Conservation (phyloP, 441 rosid species). For the Syzygium malaccense region DNA sequence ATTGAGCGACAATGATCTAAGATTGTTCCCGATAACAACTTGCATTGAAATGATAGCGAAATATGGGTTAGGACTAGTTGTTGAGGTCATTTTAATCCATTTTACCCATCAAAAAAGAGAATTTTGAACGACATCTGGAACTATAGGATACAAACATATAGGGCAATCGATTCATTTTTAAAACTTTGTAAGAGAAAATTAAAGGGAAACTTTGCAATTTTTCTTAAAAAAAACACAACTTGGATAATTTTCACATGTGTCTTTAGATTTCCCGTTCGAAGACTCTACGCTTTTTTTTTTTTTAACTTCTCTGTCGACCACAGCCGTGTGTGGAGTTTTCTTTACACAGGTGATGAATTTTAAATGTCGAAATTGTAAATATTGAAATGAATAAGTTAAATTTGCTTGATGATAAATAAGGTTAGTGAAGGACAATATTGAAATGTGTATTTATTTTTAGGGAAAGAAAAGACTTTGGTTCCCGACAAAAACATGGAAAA, state of each 20-base stretch:
- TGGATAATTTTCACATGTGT: neutral
- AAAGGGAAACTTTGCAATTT: neutral
- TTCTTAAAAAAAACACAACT: neutral
- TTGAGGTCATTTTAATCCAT: neutral
- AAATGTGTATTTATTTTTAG: neutral
- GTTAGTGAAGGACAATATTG: neutral
- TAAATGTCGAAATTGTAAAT: neutral
- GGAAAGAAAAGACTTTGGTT: neutral
- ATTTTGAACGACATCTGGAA: neutral
- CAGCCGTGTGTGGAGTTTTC: neutral
- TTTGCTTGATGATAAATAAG: neutral
- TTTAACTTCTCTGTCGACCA: neutral
- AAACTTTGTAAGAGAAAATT: neutral
- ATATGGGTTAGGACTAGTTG: neutral
- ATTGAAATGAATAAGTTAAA: neutral
- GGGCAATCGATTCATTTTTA: neutral
- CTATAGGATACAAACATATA: neutral
- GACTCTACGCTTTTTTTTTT: neutral
- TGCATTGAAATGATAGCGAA: neutral
- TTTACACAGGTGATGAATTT: neutral
- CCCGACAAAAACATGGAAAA: neutral
- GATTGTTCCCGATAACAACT: neutral
- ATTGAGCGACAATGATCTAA: neutral
- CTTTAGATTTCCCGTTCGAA: rapidly evolving
- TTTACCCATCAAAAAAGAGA: neutral